Base-by-base conservation (phyloP, 2,329 filamentous ascomycete genomes). In the Hypoxylon sp. region DNA sequence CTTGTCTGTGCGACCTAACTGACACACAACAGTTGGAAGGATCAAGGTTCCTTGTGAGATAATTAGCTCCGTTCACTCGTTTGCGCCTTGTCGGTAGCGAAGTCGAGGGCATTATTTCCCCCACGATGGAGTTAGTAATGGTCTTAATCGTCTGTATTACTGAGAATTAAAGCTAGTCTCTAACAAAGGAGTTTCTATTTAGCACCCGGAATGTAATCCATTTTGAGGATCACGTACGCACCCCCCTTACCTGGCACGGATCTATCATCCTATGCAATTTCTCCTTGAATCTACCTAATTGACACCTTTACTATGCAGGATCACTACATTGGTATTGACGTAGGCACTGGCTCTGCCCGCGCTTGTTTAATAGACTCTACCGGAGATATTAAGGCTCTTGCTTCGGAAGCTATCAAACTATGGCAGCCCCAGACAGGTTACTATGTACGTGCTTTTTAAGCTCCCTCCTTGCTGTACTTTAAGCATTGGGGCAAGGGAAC, bases 341-440 rank as follows among this genome's bases (percentile, higher is more conserved):
- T 99, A 55, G 96, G 96, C 57, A 99, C 96, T 19, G 96, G 96
- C 61, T 97, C 93, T 79, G 96, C 95, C 41, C 89, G 96, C 78
- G 96, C 96, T 60, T 98, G 96, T 81, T 93, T 99, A 78, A 97
- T 99, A 80, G 93, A 98, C 79, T 87, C 90, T 68, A 90, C 91
- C 43, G 96, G 96, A 58, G 93, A 98, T 77, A 98, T 99, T 81
- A 90, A 90, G 77, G 89, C 87, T 13, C 79, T 94, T 71, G 90
- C 91, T 21, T 89, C 91, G 2, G 88, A 94, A 78, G 87, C 92
- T 73, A 94, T 94, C 80, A 90, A 91, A 76, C 84, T 94, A 52
- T 94, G 92, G 92, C 90, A 94, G 80, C 91, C 91, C 11, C 85
- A 93, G 78, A 87, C 86, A 32, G 91, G 90, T 61, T 92, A 90